phyloP scores from a whole-genome alignment of 768 basidiomycete genomes.

The Cyclocybe aegerita region DNA sequence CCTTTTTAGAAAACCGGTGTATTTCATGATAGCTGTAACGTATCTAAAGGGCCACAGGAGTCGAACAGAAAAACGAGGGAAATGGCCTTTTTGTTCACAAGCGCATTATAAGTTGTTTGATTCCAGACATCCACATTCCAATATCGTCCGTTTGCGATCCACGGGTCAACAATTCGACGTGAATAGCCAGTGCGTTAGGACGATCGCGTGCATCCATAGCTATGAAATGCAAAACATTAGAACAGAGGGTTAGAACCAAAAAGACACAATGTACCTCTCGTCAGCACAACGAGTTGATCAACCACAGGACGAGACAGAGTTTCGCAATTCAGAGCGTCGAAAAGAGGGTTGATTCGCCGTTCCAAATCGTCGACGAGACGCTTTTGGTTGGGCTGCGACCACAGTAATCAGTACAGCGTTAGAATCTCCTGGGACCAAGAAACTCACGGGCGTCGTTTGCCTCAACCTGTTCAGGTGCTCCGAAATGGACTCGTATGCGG shows the following conservation, averaged over 20 bases:
- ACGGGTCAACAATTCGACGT: slow-evolving; percentile 81
- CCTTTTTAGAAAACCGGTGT: too few relatives aligned
- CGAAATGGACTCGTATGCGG: slow-evolving; percentile 66
- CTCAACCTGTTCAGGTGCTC: slow-evolving; percentile 65
- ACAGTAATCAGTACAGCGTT: not conserved
- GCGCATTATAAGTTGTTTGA: slow-evolving; percentile 84
- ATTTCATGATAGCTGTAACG: too few relatives aligned
- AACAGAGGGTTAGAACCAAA: slow-evolving; percentile 2
- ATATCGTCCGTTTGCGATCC: slow-evolving; percentile 84
- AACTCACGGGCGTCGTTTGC: slow-evolving; percentile 73
- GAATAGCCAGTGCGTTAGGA: slow-evolving; percentile 74
- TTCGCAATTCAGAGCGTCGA: slow-evolving; percentile 91
- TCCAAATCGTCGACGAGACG: slow-evolving; percentile 86
- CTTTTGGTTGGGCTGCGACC: slow-evolving; percentile 73
- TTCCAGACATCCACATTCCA: slow-evolving; percentile 82
- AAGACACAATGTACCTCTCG: slow-evolving; percentile 56
- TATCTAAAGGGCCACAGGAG: too few relatives aligned
- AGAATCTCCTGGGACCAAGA: not conserved
- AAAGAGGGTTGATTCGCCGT: slow-evolving; percentile 79
- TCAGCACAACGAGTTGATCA: slow-evolving; percentile 69
- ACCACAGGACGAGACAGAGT: slow-evolving; percentile 70
- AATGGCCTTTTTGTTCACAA: slow-evolving; percentile 35
- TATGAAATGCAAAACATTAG: slow-evolving; percentile 26
- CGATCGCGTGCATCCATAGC: slow-evolving; percentile 84
- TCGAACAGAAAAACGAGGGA: not conserved